Evolutionary conservation across 345 rosid genomes (phyloP), one percentile per base, ranked within the genome.

Genomic region (Erodium maritimum): DNA sequence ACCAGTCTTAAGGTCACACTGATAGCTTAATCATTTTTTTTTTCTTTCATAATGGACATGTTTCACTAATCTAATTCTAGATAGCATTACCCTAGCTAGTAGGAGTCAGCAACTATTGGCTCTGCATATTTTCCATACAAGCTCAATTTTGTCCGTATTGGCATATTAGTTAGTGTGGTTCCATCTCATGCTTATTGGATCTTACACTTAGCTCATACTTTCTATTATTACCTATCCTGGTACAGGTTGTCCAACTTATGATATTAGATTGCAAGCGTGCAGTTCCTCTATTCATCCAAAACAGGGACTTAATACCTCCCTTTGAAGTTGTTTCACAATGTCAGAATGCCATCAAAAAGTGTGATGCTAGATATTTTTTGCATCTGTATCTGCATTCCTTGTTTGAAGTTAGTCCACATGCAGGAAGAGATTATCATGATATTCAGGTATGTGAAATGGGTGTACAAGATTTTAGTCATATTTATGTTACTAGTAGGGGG

Each of bases 231-330:
- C 55, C 21, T 72, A 57, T 63, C 23, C 50, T 29, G 73, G 10
- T 77, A 74, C 82, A 94, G 99, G 96, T 84, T 73, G 87, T 75
- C 69, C 88, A 94, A 70, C 65, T 94, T 73, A 85, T 94, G 97
- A 77, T 71, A 79, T 81, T 94, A 33, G 99, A 94, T 73, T 69
- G 79, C 80, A 90, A 90, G 74, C 86, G 80, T 55, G 86, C 97
- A 25, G 88, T 82, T 64, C 67, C 85, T 21, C 74, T 87, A 58
- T 81, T 90, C 69, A 90, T 90, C 67, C 97, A 80, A 58, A 87
- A 85, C 69, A 85, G 75, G 81, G 90, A 94, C 61, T 64, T 83
- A 55, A 87, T 94, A 59, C 58, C 82, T 60, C 96, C 97, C 54
- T 71, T 88, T 66, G 97, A 90, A 72, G 99, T 90, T 69, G 93